Percentiles rank a stretch among this genome's conserved stretches.
Conservation (phyloP, 768 basidiomycete genomes). For the Leccinum aurantiacum region DNA sequence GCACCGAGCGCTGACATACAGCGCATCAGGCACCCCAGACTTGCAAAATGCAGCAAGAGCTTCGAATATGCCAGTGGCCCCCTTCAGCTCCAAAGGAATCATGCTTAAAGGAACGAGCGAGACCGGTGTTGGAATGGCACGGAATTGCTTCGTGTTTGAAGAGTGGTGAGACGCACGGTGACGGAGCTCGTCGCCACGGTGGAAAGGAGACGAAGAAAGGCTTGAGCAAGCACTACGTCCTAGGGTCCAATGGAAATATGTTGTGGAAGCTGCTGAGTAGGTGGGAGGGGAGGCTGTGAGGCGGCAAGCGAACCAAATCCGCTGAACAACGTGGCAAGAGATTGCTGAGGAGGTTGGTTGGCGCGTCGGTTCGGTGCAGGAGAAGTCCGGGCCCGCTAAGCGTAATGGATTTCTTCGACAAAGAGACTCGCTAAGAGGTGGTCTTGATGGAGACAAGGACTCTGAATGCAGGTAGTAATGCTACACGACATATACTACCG, state of each 20-base stretch:
- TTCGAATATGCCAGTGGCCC: conserved; percentile 58
- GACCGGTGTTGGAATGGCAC: conserved; percentile 77
- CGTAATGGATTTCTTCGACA: too few species aligned
- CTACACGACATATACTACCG: too few species aligned
- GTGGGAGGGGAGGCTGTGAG: conserved; percentile 31
- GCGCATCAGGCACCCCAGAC: conserved; percentile 64
- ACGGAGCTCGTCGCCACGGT: conserved; percentile 75
- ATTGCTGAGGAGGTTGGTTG: conserved; percentile 44
- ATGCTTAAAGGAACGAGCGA: conserved; percentile 75
- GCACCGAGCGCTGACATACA: conserved; percentile 46
- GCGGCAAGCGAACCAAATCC: conserved; percentile 30
- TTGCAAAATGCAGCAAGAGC: conserved; percentile 80
- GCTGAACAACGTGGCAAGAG: conserved; percentile 32
- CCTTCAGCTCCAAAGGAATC: conserved; percentile 81
- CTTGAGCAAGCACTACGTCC: conserved; percentile 75
- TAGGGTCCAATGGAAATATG: conserved; percentile 55
- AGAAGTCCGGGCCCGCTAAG: conserved; percentile 44
- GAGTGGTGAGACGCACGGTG: conserved; percentile 72
- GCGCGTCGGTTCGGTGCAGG: conserved; percentile 47
- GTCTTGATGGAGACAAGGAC: too few species aligned
- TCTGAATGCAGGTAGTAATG: too few species aligned
- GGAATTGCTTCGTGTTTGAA: conserved; percentile 67
- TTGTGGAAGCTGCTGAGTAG: conserved; percentile 39
- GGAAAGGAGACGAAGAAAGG: conserved; percentile 81
- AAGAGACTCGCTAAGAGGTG: too few species aligned